Conservation (phyloP, 305 asterid genomes). For the Rubia balearica region DNA sequence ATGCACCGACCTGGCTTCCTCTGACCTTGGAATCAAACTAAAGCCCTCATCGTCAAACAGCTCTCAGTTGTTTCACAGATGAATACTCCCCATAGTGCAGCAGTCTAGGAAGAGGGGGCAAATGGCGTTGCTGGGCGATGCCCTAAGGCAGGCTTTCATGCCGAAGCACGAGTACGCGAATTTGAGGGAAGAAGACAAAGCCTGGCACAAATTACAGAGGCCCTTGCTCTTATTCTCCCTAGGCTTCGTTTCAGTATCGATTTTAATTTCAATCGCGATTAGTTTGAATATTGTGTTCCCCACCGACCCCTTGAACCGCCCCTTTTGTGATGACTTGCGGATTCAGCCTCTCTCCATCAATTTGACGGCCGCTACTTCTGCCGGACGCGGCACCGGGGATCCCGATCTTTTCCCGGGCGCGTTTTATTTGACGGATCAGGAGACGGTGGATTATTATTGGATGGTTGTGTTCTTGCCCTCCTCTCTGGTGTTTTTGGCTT, state of each 20-base stretch:
- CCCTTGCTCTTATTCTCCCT: constrained; percentile 35
- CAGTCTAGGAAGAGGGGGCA: neutral
- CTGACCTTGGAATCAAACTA: neutral
- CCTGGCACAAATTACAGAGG: constrained; percentile 58
- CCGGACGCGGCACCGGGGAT: constrained; percentile 25
- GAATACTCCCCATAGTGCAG: neutral
- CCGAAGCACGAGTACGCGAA: constrained; percentile 82
- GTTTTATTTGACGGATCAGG: constrained; percentile 79
- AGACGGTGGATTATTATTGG: constrained; percentile 92
- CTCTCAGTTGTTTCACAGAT: neutral
- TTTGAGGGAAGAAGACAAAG: constrained; percentile 82
- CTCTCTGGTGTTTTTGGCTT: constrained; percentile 39
- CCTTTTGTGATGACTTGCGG: constrained; percentile 74
- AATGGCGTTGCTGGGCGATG: constrained; percentile 76
- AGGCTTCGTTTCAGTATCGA: constrained; percentile 37
- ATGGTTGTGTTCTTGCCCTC: constrained; percentile 88
- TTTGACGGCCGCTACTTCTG: constrained; percentile 31
- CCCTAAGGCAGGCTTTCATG: constrained; percentile 92
- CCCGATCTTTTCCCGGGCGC: constrained; percentile 65
- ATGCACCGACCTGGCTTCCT: neutral
- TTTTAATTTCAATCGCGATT: constrained; percentile 47
- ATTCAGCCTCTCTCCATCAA: constrained; percentile 72
- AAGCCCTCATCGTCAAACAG: neutral
- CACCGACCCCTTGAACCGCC: constrained; percentile 49
- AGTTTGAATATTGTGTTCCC: constrained; percentile 76